Base-by-base conservation (phyloP, 306 rosid species). In the Lathyrus tuberosus region DNA sequence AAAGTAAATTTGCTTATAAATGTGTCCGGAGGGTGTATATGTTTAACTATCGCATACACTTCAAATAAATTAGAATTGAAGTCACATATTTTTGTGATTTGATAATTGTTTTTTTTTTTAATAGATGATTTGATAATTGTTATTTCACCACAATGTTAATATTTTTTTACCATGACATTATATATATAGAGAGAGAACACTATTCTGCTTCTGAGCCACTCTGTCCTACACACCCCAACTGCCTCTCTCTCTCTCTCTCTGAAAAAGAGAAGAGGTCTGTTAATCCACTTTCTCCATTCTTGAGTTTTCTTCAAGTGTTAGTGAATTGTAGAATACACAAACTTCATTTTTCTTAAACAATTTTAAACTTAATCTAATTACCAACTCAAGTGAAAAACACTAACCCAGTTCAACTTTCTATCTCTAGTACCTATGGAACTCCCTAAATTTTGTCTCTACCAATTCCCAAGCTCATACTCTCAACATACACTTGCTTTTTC, bases 181-280 rank as follows among this genome's bases (percentile, higher is more conserved):
- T 24, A 24, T 1, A 24, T 24, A 24, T 24, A 24, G 1, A 13
- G 1, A 24, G 0, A 43, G 1, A 8, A 8, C 6, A 51, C 58
- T 52, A n/a, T 52, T 52, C 61, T 76, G 65, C 53, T 44, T 8
- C 13, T 12, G 46, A 9, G 17, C 10, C 69, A 60, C 68, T 62
- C 82, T 75, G 48, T 15, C 84, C 84, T 76, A 79, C 81, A 73
- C 78, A 79, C 81, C 73, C 78, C 79, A 76, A 84, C 85, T 74
- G 49, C 76, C 44, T 76, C 76, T 75, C 84, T 83, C 74, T 79
- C 76, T 75, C 84, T 83, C 74, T 79, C 38, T 76, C 38, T 69
- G 49, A 44, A 61, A 46, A 58, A 48, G 69, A 74, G 68, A 68
- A 68, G 77, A 71, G 80, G 71, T 80, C 81, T 67, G 84, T 77